Base-by-base conservation (phyloP, 2,329 filamentous ascomycete species). In the Cercospora zeae-maydis region DNA sequence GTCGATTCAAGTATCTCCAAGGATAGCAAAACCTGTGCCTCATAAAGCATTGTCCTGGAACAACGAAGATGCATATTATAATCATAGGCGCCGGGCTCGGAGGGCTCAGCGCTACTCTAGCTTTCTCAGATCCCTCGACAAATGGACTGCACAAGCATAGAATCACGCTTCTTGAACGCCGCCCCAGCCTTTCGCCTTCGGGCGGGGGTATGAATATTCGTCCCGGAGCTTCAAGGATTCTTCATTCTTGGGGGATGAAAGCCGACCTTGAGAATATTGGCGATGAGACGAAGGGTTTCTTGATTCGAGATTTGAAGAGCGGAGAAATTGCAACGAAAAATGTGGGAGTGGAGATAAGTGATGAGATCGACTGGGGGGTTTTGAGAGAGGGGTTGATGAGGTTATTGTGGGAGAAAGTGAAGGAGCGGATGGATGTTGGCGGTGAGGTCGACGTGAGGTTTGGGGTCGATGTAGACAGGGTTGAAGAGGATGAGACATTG, bases 81-180 rank as follows among this genome's bases (percentile, higher is more conserved):
- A 66, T 72, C 19, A 66, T 71, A n/a, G 58, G 58, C 49, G 58
- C 58, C 6, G 58, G 58, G 9, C 58, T 60, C 14, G 58, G 70
- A 24, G 71, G 71, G 7, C 65, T 73, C 3, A 62, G 63, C 9
- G 69, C 70, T 6, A 68, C 71, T 10, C 59, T 73, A 21, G 66
- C 71, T 10, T 67, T 67, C 58, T 53, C 49, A 9, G 16, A 34
- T 7, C 1, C 30, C 2, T 34, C 49, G 4, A 53, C 14, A 27
- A 53, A 53, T 5, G 31, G 49, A 62, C 64, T 2, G 66, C 65
- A 24, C 61, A 65, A 33, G 70, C 70, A 72, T 53, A 60, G 65
- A 7, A 67, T 71, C 5, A 67, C 59, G 4, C 54, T 73, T 2
- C 59, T 71, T 14, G 71, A 73, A 59, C 14, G 39, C 1, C 55